Conservation (phyloP, 2,329 filamentous ascomycete genomes). For the Thelonectria blattea region DNA sequence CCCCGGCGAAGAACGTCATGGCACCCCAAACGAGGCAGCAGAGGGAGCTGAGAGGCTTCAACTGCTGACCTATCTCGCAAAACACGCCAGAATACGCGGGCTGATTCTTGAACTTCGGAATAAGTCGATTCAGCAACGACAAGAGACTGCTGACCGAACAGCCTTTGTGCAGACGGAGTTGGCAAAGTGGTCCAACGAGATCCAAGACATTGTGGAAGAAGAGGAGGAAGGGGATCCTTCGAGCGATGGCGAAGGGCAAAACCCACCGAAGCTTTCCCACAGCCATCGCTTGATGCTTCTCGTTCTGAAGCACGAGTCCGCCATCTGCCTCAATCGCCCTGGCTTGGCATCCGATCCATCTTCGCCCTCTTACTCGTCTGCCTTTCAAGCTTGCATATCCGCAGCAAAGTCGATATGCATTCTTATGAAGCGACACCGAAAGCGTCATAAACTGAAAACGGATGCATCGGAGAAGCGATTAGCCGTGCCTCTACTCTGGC, state of each 20-base stretch:
- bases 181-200: constrained; percentile 59
- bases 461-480: constrained; percentile 22
- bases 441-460: constrained; percentile 19
- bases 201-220: constrained; percentile 54
- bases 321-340: constrained; percentile 58
- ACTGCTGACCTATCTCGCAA: constrained; percentile 49
- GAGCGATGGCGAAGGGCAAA: constrained; percentile 11
- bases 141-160: constrained; percentile 50
- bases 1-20: constrained; percentile 54
- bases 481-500: constrained; percentile 50
- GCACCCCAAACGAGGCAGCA: constrained; percentile 14
- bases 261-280: constrained; percentile 32
- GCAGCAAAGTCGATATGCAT: constrained; percentile 56
- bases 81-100: constrained; percentile 56
- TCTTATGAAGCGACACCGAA: constrained; percentile 42
- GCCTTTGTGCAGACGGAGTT: constrained; percentile 55
- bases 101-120: constrained; percentile 59
- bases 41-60: constrained; percentile 40
- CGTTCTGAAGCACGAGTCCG: constrained; percentile 55
- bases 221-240: constrained; percentile 32
- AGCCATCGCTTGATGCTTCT: constrained; percentile 51
- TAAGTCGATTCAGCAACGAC: constrained; percentile 54
- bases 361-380: constrained; percentile 52
- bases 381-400: constrained; percentile 57
- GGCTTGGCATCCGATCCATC: constrained; percentile 52